These are phyloP conservation scores for Colletotrichum sp. DNA, from an alignment of 2,329 filamentous ascomycete species.

Conservation along the genomic window DNA sequence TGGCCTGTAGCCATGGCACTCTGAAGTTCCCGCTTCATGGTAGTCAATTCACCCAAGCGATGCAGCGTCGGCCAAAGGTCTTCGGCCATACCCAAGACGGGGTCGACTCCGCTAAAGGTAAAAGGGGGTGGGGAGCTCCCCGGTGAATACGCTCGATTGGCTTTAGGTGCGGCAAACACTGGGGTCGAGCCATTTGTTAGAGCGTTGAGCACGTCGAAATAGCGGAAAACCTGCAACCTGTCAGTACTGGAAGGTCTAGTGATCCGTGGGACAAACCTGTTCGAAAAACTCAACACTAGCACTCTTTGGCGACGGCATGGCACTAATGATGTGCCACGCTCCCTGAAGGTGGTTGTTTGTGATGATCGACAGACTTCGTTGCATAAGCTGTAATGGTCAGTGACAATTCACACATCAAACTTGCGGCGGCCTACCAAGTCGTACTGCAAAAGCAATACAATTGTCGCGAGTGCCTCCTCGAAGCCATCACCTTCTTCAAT, in stretches of 20 bases:
- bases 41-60: slow-evolving; percentile 7
- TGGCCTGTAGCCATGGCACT: neutral
- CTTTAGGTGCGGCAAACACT: slow-evolving; percentile 1
- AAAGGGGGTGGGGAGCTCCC: neutral
- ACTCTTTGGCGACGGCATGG: neutral
- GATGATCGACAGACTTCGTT: slow-evolving; percentile 2
- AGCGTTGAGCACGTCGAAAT: slow-evolving; percentile 19
- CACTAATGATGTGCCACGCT: slow-evolving; percentile 10
- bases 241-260: neutral
- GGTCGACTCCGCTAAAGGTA: neutral
- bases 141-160: neutral
- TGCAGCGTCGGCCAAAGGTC: slow-evolving; percentile 16
- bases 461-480: slow-evolving; percentile 13
- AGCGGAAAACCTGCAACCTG: slow-evolving; percentile 8
- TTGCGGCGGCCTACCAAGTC: slow-evolving; percentile 1
- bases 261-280: neutral
- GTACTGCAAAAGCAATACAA: slow-evolving; percentile 17
- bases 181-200: slow-evolving; percentile 2
- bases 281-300: slow-evolving; percentile 14
- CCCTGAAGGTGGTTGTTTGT: slow-evolving; percentile 10
- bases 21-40: slow-evolving; percentile 10
- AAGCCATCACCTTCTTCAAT: slow-evolving; percentile 16
- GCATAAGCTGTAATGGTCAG: slow-evolving; percentile 9
- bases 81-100: slow-evolving; percentile 11
- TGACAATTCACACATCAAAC: neutral